Conservation (phyloP, 306 rosid species). For the cucumber (Cucumis sativus) region DNA sequence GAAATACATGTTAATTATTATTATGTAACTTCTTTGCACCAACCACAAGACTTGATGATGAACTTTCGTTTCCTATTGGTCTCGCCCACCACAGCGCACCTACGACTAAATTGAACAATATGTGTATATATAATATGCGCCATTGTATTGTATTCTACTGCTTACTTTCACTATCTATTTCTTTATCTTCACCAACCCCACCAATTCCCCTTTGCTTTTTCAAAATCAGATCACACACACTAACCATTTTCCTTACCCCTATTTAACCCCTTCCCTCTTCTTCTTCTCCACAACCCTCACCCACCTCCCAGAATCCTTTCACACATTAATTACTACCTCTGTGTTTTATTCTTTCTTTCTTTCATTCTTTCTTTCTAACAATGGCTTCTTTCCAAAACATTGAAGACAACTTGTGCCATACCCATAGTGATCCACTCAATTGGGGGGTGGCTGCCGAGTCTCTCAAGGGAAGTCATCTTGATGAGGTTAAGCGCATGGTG, state of each 20-base stretch:
- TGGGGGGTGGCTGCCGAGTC: neutral
- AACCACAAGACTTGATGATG: neutral
- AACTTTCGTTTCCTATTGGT: neutral
- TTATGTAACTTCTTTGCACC: neutral
- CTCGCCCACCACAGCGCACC: neutral
- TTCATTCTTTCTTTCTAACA: neutral
- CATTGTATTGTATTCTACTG: too few relatives aligned
- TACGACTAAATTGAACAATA: neutral
- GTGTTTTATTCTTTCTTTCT: neutral
- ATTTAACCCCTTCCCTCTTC: neutral
- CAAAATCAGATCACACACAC: neutral
- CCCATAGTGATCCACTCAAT: neutral
- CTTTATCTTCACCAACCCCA: conserved; percentile 3
- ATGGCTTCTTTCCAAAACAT: neutral
- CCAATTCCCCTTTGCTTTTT: neutral
- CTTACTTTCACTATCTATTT: neutral
- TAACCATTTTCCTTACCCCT: neutral
- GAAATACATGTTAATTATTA: neutral
- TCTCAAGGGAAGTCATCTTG: neutral
- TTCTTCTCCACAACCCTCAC: neutral
- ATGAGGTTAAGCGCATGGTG: conserved; percentile 6
- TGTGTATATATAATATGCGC: too few relatives aligned
- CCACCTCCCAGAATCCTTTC: neutral
- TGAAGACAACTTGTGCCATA: neutral
- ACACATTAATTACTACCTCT: too few relatives aligned